Percentiles rank a stretch among this genome's conserved stretches.
Evolutionary conservation across 345 rosid genomes (phyloP).

Genomic region (Populus euphratica): DNA sequence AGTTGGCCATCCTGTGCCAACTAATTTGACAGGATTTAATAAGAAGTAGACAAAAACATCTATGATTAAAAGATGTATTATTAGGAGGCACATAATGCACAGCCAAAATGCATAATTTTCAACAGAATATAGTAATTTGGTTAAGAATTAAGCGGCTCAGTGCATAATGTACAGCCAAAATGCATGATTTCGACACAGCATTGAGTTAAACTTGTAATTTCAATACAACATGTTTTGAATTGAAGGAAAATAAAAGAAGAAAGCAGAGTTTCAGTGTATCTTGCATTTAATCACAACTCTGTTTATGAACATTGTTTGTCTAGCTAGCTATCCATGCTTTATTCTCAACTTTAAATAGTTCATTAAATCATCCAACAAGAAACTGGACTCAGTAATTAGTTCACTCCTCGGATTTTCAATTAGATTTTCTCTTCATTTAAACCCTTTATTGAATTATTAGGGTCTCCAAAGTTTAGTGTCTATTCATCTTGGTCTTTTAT

Average conservation of each 20-base stretch:
- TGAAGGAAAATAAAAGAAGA: too few species aligned
- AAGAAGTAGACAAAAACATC: not conserved
- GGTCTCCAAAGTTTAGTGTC: too few species aligned
- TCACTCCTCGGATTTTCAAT: too few species aligned
- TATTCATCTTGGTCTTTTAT: too few species aligned
- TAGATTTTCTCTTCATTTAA: too few species aligned
- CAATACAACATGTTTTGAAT: too few species aligned
- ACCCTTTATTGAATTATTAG: too few species aligned
- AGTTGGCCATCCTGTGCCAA: not conserved
- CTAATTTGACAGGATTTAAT: not conserved
- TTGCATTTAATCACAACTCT: not conserved
- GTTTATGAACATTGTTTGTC: not conserved
- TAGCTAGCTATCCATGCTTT: too few species aligned
- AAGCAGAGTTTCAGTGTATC: not conserved
- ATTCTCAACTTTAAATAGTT: not conserved
- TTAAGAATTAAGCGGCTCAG: not conserved
- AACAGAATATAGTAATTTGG: not conserved
- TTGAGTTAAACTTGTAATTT: not conserved
- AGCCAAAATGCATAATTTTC: not conserved
- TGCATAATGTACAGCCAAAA: not conserved
- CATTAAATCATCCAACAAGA: conserved; percentile 9
- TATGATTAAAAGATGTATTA: not conserved
- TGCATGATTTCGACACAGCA: not conserved
- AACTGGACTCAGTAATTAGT: not conserved
- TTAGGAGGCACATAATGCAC: not conserved